phyloP scores from a whole-genome alignment of 1,284 basidiomycete species.

The Apiotrichum mycotoxinovorans region DNA sequence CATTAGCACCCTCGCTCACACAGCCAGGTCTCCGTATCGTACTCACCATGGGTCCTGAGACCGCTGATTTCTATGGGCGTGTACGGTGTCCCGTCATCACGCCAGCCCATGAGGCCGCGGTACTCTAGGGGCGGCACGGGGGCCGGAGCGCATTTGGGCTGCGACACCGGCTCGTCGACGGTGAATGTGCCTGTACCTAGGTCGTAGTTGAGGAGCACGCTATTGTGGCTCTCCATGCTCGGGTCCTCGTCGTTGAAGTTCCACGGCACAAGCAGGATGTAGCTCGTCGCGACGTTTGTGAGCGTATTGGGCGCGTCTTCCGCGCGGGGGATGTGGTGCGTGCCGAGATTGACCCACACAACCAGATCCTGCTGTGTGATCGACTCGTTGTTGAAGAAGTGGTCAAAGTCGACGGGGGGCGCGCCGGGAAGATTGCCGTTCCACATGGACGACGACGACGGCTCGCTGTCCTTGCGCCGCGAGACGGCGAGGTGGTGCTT shows the following conservation, averaged over 20 bases:
- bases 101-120: conserved; percentile 11
- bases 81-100: conserved; percentile 15
- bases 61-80: neutral
- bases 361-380: conserved; percentile 59
- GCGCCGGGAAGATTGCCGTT: conserved; percentile 61
- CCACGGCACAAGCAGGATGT: conserved; percentile 60
- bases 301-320: conserved; percentile 58
- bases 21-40: no score
- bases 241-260: conserved; percentile 65
- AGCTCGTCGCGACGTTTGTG: conserved; percentile 58
- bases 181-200: conserved; percentile 52
- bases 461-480: conserved; percentile 60
- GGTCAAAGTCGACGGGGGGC: conserved; percentile 60
- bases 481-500: conserved; percentile 61
- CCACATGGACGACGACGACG: conserved; percentile 58
- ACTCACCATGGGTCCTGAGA: conserved; percentile 1
- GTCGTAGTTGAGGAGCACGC: conserved; percentile 53
- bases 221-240: conserved; percentile 50
- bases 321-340: conserved; percentile 55
- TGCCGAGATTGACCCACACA: conserved; percentile 64
- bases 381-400: conserved; percentile 56
- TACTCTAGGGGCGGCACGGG: conserved; percentile 5
- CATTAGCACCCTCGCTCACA: neutral
- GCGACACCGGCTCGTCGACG: conserved; percentile 58
- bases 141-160: conserved; percentile 50